Base-by-base conservation (phyloP, 768 basidiomycete genomes). In the Lactarius psammicola region DNA sequence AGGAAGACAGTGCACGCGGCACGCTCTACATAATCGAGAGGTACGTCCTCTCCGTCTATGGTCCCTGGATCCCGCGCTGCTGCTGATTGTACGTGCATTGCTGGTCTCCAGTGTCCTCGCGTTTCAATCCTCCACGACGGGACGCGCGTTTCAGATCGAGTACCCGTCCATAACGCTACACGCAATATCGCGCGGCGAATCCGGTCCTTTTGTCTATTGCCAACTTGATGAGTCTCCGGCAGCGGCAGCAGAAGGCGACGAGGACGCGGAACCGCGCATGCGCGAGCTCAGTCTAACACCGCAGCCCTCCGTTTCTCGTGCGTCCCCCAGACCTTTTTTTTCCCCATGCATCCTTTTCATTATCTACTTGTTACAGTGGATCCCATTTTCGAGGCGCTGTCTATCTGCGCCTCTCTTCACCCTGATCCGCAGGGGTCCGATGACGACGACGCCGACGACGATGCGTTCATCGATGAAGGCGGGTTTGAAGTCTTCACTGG, bases 151-250 rank as follows among this genome's bases (percentile, higher is more conserved):
- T 76, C 86, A 90, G 69, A 84, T 98, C 73, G 81, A 87, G 64
- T 98, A 96, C 75, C 94, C 92, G 11, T 80, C 88, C 6, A 91
- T 99, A 73, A 96, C 94, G 1, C 84, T 99, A 2, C 97, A 99
- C 71, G 97, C 97, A 30, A 84, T 95, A 61, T 92, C 94, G 0
- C 87, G 94, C 54, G 81, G 83, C 3, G 84, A 85, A 51, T 65
- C 77, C 10, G 81, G 80, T 0, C 87, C 91, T 4, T 89, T 86
- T 8, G 84, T 98, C 73, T 98, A 98, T 76, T 97, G 95, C 74
- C 97, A 99, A 71, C 84, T 98, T 13, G 95, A 97, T 71, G 93
- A 93, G 58, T 76, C 77, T n/a, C 77, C 74, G 23, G 72, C 69
- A 6, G 64, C 68, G 31, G 68, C 70, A 28, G 71, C 74, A 18